Conservation (phyloP, 2,329 filamentous ascomycete species). For the Fusarium cyanostomum region DNA sequence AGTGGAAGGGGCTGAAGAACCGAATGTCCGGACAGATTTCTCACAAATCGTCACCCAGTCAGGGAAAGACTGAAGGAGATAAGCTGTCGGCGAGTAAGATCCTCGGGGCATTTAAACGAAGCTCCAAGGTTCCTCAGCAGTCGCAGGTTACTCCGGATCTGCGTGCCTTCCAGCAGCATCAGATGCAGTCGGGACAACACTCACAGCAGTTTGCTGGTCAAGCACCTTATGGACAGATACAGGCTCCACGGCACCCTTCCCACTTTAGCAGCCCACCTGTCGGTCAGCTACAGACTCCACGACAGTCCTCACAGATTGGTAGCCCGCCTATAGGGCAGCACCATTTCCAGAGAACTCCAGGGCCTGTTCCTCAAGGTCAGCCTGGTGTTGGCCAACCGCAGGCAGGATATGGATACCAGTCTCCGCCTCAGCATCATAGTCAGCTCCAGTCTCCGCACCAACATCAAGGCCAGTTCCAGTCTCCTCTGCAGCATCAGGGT, state of each 20-base stretch:
- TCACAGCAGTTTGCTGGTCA: slow-evolving; percentile 23
- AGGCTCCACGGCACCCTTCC: slow-evolving; percentile 15
- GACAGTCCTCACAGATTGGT: slow-evolving; percentile 31
- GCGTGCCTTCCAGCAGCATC: slow-evolving; percentile 35
- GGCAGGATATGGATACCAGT: slow-evolving; percentile 13
- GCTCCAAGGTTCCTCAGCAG: slow-evolving; percentile 42
- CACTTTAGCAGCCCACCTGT: slow-evolving; percentile 19
- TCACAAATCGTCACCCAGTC: slow-evolving; percentile 27
- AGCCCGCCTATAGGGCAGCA: slow-evolving; percentile 31
- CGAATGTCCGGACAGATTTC: slow-evolving; percentile 46
- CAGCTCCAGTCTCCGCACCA: slow-evolving; percentile 8
- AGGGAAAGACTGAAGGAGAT: slow-evolving; percentile 33
- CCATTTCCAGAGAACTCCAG: slow-evolving; percentile 17
- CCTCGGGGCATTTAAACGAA: slow-evolving; percentile 47
- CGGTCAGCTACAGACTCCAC: slow-evolving; percentile 26
- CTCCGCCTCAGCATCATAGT: slow-evolving; percentile 16
- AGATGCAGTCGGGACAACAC: slow-evolving; percentile 24
- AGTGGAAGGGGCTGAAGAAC: slow-evolving; percentile 48
- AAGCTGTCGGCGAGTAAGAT: slow-evolving; percentile 44
- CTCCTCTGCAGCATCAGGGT: slow-evolving; percentile 13
- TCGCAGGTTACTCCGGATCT: slow-evolving; percentile 22
- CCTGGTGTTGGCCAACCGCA: slow-evolving; percentile 19
- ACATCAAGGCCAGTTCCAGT: slow-evolving; percentile 8
- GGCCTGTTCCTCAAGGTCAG: slow-evolving; percentile 3
- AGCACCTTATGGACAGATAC: slow-evolving; percentile 6